A percentile compares a stretch with the other conserved stretches of the same genome.
Conservation (phyloP, 768 basidiomycete species). For the Podaxis carcinomalis region DNA sequence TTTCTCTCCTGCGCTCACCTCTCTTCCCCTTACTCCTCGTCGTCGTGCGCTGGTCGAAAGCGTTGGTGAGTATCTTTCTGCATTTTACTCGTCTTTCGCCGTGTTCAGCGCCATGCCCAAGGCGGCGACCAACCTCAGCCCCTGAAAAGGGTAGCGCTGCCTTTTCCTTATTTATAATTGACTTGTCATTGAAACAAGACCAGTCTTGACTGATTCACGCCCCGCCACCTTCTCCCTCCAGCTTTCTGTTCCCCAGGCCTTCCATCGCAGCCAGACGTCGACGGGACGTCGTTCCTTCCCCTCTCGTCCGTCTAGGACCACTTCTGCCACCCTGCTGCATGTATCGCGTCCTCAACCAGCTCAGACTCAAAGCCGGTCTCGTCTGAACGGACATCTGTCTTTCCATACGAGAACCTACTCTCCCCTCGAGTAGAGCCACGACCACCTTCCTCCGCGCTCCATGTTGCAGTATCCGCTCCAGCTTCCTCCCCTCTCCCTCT, state of each 20-base stretch:
- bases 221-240: constrained; percentile 5
- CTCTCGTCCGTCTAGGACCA: constrained; percentile 12
- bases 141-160: constrained; percentile 1
- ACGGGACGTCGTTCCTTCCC: constrained; percentile 21
- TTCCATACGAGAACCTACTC: constrained; percentile 14
- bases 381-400: constrained; percentile 38
- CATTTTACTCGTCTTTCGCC: background rate
- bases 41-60: constrained; percentile 14
- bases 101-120: background rate
- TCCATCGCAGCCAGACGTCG: constrained; percentile 18
- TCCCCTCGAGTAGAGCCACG: constrained; percentile 18
- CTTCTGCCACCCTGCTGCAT: constrained; percentile 25
- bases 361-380: constrained; percentile 58
- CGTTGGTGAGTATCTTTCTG: background rate
- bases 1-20: constrained; percentile 23
- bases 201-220: constrained; percentile 9
- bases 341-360: constrained; percentile 24
- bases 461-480: constrained; percentile 61
- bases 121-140: constrained; percentile 1
- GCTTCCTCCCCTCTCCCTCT: constrained; percentile 36
- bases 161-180: constrained; percentile 5
- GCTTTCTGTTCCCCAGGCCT: constrained; percentile 22
- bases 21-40: constrained; percentile 19
- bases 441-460: constrained; percentile 25
- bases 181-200: constrained; percentile 7